These are phyloP conservation scores for Pilaira anomala DNA, from an alignment of 192 early-diverging fungal genomes.

Conservation along the genomic window DNA sequence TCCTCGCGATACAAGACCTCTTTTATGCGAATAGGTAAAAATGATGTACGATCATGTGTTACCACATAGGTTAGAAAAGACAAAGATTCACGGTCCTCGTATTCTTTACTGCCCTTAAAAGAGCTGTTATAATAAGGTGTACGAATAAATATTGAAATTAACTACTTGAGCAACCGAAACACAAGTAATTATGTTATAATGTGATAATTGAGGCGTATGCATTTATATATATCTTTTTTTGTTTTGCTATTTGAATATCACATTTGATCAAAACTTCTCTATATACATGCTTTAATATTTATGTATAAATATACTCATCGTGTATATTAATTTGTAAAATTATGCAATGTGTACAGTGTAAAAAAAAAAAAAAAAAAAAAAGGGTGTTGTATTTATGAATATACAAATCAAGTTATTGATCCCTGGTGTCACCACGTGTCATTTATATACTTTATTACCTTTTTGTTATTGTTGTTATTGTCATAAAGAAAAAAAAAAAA, in stretches of 20 bases:
- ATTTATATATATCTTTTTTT: background rate
- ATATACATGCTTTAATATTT: too few species aligned
- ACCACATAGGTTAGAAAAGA: constrained; percentile 28
- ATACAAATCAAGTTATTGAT: constrained; percentile 5
- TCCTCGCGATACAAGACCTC: constrained; percentile 33
- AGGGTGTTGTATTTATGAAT: background rate
- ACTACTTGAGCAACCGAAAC: background rate
- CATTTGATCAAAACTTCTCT: too few species aligned
- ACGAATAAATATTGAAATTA: background rate
- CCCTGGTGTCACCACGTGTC: constrained; percentile 12
- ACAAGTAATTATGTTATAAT: background rate
- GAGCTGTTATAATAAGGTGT: background rate
- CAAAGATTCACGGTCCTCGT: constrained; percentile 27
- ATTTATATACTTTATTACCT: constrained; percentile 1
- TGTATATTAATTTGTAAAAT: too few species aligned
- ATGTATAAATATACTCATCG: background rate
- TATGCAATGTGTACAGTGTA: background rate
- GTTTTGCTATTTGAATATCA: too few species aligned
- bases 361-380: background rate
- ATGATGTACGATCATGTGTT: constrained; percentile 37
- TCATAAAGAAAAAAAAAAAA: background rate
- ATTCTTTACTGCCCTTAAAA: constrained; percentile 28
- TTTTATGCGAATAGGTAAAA: constrained; percentile 34
- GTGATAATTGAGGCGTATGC: background rate
- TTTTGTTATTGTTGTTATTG: background rate